Conservation (phyloP, 2,329 filamentous ascomycete genomes). For the Apiospora saccharicola region DNA sequence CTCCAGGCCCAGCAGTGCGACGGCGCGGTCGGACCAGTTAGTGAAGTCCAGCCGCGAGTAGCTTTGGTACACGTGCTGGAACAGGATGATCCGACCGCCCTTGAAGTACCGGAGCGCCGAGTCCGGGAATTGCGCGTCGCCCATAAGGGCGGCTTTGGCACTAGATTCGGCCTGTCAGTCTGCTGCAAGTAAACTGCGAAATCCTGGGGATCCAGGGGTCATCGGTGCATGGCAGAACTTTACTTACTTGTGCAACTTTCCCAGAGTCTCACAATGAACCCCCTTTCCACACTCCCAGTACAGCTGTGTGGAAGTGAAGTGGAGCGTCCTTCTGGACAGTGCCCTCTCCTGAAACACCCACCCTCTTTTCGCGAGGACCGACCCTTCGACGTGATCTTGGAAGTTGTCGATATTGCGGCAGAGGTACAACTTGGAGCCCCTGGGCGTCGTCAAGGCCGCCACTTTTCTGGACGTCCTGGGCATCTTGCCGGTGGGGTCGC, state of each 20-base stretch:
- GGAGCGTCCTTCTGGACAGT: conserved; percentile 38
- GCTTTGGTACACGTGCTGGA: conserved; percentile 22
- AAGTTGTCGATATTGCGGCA: conserved; percentile 4
- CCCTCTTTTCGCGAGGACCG: conserved; percentile 33
- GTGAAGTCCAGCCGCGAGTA: conserved; percentile 27
- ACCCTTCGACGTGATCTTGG: conserved; percentile 27
- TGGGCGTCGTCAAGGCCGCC: not conserved
- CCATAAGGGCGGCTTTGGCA: conserved; percentile 24
- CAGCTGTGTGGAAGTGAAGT: conserved; percentile 37
- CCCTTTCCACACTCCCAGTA: conserved; percentile 39
- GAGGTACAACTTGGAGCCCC: not conserved
- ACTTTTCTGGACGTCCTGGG: conserved; percentile 5
- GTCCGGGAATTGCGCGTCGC: conserved; percentile 26
- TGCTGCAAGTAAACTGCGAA: not conserved
- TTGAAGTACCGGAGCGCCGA: conserved; percentile 21
- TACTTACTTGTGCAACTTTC: conserved; percentile 31
- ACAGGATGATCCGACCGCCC: not conserved
- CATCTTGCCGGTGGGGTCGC: no score
- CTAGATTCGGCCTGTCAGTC: not conserved
- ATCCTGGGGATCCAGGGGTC: no score
- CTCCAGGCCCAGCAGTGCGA: conserved; percentile 27
- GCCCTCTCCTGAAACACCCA: conserved; percentile 42
- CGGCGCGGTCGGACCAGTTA: conserved; percentile 21
- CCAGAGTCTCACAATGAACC: conserved; percentile 31
- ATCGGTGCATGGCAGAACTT: no score